phyloP scores from a whole-genome alignment of 352 stramenopile species.

The Thraustochytrium sp. region DNA sequence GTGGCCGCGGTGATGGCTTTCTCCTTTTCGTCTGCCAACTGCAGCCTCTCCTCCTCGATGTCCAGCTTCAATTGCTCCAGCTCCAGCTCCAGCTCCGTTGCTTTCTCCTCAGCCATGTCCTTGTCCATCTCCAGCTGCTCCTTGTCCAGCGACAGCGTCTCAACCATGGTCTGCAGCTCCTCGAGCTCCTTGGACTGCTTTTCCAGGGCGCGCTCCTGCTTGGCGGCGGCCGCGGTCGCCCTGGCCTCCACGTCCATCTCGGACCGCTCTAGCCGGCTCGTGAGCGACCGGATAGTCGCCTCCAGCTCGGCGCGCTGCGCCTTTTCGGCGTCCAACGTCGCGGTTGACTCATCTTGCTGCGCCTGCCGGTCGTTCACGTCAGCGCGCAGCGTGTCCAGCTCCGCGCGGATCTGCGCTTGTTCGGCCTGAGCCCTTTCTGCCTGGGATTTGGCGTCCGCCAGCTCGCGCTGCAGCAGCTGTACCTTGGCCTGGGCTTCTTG shows the following conservation, averaged over 20 bases:
- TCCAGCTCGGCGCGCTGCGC: not conserved
- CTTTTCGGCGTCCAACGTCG: not conserved
- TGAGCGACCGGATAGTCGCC: constrained; percentile 55
- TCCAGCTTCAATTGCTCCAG: constrained; percentile 67
- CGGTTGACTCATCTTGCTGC: not conserved
- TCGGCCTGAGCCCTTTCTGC: not conserved
- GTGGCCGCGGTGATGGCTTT: not conserved
- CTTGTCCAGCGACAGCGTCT: constrained; percentile 74
- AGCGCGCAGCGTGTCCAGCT: not conserved
- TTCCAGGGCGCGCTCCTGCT: constrained; percentile 62
- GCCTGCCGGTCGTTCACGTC: not conserved
- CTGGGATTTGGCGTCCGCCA: too few relatives aligned
- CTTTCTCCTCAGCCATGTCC: constrained; percentile 72
- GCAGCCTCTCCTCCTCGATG: constrained; percentile 42
- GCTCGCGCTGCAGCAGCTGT: too few relatives aligned
- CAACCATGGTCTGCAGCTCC: constrained; percentile 70
- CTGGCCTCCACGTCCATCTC: constrained; percentile 39
- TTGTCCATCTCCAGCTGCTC: constrained; percentile 78
- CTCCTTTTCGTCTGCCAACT: not conserved
- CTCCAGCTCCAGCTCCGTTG: constrained; percentile 65
- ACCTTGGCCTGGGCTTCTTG: too few relatives aligned
- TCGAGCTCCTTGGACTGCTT: constrained; percentile 60
- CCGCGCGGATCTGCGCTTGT: not conserved
- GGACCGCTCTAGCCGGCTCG: constrained; percentile 53
- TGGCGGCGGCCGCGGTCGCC: constrained; percentile 18